A percentile compares a stretch with the other conserved stretches of the same genome.
Conservation (phyloP, 140 eudicot species). For the Anethum foeniculum region DNA sequence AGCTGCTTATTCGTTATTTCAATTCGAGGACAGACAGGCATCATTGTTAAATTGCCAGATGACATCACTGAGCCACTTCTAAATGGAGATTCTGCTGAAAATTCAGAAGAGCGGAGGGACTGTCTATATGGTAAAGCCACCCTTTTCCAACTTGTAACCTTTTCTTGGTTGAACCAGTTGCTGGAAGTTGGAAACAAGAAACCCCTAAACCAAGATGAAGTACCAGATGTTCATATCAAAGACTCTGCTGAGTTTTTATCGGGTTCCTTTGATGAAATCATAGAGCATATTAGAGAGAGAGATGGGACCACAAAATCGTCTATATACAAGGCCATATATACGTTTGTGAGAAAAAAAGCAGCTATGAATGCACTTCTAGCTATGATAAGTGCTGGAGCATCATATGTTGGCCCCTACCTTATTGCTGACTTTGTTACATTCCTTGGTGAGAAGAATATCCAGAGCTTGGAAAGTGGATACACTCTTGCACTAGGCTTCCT, state of each 20-base stretch:
- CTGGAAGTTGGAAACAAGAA: constrained; percentile 57
- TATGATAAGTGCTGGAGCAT: constrained; percentile 57
- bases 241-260: constrained; percentile 69
- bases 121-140: constrained; percentile 74
- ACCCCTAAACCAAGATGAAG: constrained; percentile 79
- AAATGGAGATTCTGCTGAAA: constrained; percentile 25
- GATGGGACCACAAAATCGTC: constrained; percentile 44
- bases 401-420: constrained; percentile 90
- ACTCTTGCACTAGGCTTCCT: constrained; percentile 67
- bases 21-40: constrained; percentile 47
- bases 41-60: constrained; percentile 16
- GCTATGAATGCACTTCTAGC: constrained; percentile 78
- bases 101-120: constrained; percentile 37
- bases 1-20: constrained; percentile 43
- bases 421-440: constrained; percentile 65
- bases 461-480: constrained; percentile 61
- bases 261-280: constrained; percentile 42
- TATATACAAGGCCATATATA: constrained; percentile 62
- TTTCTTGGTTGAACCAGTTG: constrained; percentile 84
- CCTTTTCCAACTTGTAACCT: constrained; percentile 60
- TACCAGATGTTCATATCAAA: constrained; percentile 55
- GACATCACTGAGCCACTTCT: constrained; percentile 53
- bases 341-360: constrained; percentile 60
- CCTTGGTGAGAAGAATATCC: constrained; percentile 46
- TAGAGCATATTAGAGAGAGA: constrained; percentile 30